Percentiles rank a stretch among this genome's conserved stretches.
phyloP scores from a whole-genome alignment of 768 basidiomycete genomes.

The Exidia glandulosa region DNA sequence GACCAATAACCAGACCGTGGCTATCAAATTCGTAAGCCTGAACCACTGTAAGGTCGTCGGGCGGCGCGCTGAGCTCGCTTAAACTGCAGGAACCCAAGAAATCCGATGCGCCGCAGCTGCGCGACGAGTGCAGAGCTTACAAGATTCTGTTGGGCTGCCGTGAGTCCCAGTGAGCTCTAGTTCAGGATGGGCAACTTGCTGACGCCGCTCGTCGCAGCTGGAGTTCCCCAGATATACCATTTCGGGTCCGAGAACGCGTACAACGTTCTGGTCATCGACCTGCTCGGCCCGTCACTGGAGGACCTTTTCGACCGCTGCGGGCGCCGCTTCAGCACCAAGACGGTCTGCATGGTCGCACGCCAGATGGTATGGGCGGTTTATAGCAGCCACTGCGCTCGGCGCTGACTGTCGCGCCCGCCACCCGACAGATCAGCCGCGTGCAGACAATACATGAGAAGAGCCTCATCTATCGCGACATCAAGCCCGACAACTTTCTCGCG shows the following conservation, averaged over 20 bases:
- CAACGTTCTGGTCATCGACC: slow-evolving; percentile 97
- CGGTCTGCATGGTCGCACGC: slow-evolving; percentile 96
- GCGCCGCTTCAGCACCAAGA: slow-evolving; percentile 94
- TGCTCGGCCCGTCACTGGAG: slow-evolving; percentile 91
- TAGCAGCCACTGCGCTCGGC: not conserved
- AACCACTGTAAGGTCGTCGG: not conserved
- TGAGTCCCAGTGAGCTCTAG: slow-evolving; percentile 38
- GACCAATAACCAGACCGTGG: slow-evolving; percentile 95
- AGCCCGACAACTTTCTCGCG: slow-evolving; percentile 98
- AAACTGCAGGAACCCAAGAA: slow-evolving; percentile 68
- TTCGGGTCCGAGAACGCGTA: slow-evolving; percentile 98
- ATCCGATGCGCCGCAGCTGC: slow-evolving; percentile 93
- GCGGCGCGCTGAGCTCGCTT: slow-evolving; percentile 6
- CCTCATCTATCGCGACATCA: slow-evolving; percentile 98
- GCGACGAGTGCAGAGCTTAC: slow-evolving; percentile 98
- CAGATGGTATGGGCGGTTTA: slow-evolving; percentile 77
- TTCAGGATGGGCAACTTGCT: slow-evolving; percentile 2
- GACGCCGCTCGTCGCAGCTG: slow-evolving; percentile 41
- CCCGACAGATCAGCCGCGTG: slow-evolving; percentile 74
- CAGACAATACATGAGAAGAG: slow-evolving; percentile 99
- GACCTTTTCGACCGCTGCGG: slow-evolving; percentile 99
- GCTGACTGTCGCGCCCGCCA: slow-evolving; percentile 2
- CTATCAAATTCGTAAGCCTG: slow-evolving; percentile 95
- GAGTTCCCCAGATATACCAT: slow-evolving; percentile 98
- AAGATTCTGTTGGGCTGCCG: slow-evolving; percentile 83